Conservation (phyloP, 352 stramenopile species). For the Phytophthora ramorum region DNA sequence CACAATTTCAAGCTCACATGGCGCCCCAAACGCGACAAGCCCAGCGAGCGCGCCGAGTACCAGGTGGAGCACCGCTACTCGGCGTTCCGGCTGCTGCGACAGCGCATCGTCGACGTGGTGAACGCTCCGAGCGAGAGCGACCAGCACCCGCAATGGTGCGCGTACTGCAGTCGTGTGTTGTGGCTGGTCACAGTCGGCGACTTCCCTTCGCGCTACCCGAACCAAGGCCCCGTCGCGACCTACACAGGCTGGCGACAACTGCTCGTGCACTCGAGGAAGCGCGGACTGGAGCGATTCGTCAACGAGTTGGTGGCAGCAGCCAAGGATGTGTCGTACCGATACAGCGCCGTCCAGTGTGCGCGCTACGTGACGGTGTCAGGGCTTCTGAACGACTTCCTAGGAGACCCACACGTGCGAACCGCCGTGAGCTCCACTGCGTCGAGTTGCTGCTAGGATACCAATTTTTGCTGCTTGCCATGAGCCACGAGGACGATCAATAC, state of each 20-base stretch:
- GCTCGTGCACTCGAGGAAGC: conserved; percentile 32
- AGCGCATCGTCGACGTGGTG: conserved; percentile 36
- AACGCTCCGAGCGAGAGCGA: conserved; percentile 14
- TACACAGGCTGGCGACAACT: conserved; percentile 30
- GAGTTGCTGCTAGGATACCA: conserved; percentile 8
- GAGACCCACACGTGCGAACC: conserved; percentile 24
- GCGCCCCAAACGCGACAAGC: conserved; percentile 9
- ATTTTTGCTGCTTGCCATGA: background rate
- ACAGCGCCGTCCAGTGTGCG: conserved; percentile 45
- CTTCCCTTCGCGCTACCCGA: conserved; percentile 56
- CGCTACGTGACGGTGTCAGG: conserved; percentile 52
- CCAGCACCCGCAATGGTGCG: conserved; percentile 55
- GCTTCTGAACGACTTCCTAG: conserved; percentile 61
- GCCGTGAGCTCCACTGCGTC: conserved; percentile 6
- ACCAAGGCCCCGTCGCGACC: conserved; percentile 25
- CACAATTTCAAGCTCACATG: background rate
- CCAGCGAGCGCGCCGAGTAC: conserved; percentile 29
- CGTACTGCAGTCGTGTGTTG: conserved; percentile 52
- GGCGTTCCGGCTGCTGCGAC: conserved; percentile 50
- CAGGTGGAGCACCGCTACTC: conserved; percentile 63
- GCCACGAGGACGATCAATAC: background rate
- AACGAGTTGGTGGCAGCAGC: conserved; percentile 44
- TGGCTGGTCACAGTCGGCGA: conserved; percentile 45
- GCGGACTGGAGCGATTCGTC: conserved; percentile 46
- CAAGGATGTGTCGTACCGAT: conserved; percentile 58